Conservation (phyloP, 2,329 filamentous ascomycete genomes). For the Diaporthe citrichinensis region DNA sequence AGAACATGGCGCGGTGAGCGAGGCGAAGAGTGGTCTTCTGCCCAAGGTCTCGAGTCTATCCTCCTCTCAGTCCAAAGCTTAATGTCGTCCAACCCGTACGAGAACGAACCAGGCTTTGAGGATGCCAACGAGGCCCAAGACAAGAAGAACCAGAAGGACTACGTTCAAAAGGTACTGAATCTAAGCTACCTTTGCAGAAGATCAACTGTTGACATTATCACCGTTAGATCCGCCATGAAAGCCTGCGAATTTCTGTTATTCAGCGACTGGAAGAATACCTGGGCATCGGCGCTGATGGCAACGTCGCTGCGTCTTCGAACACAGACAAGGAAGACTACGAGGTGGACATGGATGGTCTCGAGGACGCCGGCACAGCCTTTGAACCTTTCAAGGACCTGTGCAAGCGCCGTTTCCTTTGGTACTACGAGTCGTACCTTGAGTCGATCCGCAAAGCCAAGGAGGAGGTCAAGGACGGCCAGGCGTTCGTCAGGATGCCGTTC, state of each 20-base stretch:
- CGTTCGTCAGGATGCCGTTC: constrained; percentile 89
- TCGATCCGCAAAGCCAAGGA: constrained; percentile 76
- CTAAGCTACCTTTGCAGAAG: neutral
- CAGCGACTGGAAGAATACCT: constrained; percentile 87
- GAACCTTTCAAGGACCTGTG: constrained; percentile 92
- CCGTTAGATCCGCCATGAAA: constrained; percentile 88
- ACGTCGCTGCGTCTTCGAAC: constrained; percentile 50
- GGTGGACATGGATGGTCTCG: constrained; percentile 64
- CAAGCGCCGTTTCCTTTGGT: constrained; percentile 96
- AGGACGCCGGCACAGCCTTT: constrained; percentile 71
- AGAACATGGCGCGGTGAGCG: constrained; percentile 94
- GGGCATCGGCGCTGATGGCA: constrained; percentile 70
- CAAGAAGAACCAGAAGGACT: constrained; percentile 80
- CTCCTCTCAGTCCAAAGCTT: constrained; percentile 96
- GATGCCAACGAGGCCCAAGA: constrained; percentile 77
- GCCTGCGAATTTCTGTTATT: constrained; percentile 87
- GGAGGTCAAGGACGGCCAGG: constrained; percentile 73
- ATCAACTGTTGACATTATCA: neutral
- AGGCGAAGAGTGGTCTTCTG: constrained; percentile 96
- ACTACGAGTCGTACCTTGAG: constrained; percentile 87
- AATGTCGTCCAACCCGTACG: constrained; percentile 94
- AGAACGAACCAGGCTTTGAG: constrained; percentile 96
- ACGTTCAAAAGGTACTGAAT: constrained; percentile 79
- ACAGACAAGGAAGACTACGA: constrained; percentile 57
- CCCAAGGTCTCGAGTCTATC: constrained; percentile 94